These are phyloP conservation scores for Xylaria cubensis DNA, from an alignment of 495 filamentous ascomycete genomes.

Conservation along the genomic window DNA sequence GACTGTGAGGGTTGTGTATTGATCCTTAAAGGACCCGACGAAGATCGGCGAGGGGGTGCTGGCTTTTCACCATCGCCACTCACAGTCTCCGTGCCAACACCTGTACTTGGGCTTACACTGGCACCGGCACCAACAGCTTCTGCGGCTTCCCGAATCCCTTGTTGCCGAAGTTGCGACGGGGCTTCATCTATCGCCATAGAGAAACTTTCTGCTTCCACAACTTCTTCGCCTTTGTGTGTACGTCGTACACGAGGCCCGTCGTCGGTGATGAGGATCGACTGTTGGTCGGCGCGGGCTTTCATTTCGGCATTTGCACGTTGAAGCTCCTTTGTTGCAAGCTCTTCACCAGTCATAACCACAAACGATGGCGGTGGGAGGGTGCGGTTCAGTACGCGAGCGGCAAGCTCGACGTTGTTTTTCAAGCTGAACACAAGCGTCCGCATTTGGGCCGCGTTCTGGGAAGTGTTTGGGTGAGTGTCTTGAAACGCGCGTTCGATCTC, in stretches of 20 bases:
- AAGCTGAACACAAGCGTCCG: constrained; percentile 77
- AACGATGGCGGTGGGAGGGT: constrained; percentile 73
- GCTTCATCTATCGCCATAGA: constrained; percentile 43
- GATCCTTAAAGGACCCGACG: constrained; percentile 51
- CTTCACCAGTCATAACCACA: constrained; percentile 81
- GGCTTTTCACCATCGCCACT: constrained; percentile 33
- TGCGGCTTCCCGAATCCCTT: constrained; percentile 46
- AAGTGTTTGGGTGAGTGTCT: constrained; percentile 50
- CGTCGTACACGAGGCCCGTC: constrained; percentile 83
- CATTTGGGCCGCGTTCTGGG: constrained; percentile 51
- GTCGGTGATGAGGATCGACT: constrained; percentile 83
- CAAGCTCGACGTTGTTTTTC: constrained; percentile 82
- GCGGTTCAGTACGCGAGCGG: constrained; percentile 73
- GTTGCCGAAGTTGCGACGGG: constrained; percentile 48
- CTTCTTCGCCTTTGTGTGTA: constrained; percentile 94
- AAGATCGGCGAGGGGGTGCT: constrained; percentile 32
- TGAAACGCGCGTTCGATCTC: constrained; percentile 72
- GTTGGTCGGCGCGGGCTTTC: constrained; percentile 75
- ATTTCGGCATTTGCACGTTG: constrained; percentile 80
- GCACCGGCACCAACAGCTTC: constrained; percentile 26
- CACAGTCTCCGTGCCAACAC: constrained; percentile 36
- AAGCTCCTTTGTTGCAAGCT: constrained; percentile 90
- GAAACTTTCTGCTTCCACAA: constrained; percentile 71
- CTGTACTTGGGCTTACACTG: background rate
- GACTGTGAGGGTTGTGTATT: constrained; percentile 58